A percentile compares a stretch with the other conserved stretches of the same genome.
Evolutionary conservation across 1,139 yeast species (phyloP).

Genomic region (Spencermartinsiella ligniputridi): DNA sequence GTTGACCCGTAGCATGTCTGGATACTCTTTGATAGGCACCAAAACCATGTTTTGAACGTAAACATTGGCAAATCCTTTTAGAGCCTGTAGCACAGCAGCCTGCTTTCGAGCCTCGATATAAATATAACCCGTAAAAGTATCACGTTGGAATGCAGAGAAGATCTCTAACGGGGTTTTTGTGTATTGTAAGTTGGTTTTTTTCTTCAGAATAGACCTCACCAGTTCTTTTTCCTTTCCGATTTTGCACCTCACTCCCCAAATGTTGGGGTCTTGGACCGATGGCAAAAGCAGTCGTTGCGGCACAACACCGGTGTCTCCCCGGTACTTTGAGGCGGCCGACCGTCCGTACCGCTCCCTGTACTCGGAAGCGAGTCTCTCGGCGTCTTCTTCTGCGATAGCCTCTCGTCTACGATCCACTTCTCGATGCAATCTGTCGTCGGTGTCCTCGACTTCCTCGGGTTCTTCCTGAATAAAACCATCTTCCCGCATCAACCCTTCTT

Average conservation of each 20-base stretch:
- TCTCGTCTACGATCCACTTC: conserved; percentile 89
- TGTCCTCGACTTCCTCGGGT: conserved; percentile 55
- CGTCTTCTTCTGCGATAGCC: conserved; percentile 89
- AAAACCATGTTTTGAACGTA: conserved; percentile 65
- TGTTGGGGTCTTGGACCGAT: conserved; percentile 92
- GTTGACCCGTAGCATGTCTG: conserved; percentile 85
- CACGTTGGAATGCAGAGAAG: conserved; percentile 91
- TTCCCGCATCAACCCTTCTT: conserved; percentile 79
- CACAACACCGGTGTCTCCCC: conserved; percentile 84
- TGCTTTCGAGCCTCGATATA: conserved; percentile 93
- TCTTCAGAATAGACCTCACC: conserved; percentile 77
- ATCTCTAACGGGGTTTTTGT: conserved; percentile 63
- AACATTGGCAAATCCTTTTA: conserved; percentile 84
- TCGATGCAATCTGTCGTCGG: conserved; percentile 73
- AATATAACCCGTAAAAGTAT: conserved; percentile 83
- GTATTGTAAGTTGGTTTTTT: conserved; percentile 64
- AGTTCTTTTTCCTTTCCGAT: conserved; percentile 92
- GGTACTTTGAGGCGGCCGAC: conserved; percentile 71
- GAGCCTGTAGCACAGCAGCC: conserved; percentile 85
- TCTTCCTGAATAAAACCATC: conserved; percentile 45
- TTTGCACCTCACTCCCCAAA: conserved; percentile 92
- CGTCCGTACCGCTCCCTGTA: conserved; percentile 91
- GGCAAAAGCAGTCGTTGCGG: conserved; percentile 93
- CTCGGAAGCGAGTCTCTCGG: conserved; percentile 89
- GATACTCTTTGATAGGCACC: conserved; percentile 94